Evolutionary conservation across 2,329 filamentous ascomycete genomes (phyloP).

Genomic region (Alternaria atra): DNA sequence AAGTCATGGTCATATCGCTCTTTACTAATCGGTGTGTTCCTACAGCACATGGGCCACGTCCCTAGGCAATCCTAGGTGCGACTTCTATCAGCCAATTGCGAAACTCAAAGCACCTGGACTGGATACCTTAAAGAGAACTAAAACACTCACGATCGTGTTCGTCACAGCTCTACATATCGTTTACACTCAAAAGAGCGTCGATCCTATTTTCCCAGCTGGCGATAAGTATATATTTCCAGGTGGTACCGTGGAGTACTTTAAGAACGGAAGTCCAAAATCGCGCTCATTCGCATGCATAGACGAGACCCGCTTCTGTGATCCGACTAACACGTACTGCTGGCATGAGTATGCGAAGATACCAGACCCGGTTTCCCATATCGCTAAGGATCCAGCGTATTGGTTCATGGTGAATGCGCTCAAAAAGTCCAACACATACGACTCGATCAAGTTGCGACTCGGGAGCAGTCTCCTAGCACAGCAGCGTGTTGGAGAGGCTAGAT

Average conservation of each 20-base stretch:
- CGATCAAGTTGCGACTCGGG: background rate
- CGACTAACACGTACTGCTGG: background rate
- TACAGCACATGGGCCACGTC: background rate
- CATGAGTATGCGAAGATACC: background rate
- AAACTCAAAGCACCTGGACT: background rate
- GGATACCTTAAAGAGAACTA: background rate
- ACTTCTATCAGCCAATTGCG: background rate
- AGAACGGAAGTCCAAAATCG: background rate
- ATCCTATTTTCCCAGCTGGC: background rate
- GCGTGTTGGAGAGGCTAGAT: background rate
- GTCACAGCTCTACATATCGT: background rate
- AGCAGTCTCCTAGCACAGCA: background rate
- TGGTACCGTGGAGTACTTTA: background rate
- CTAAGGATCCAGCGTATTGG: background rate
- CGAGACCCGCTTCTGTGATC: background rate
- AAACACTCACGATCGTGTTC: background rate
- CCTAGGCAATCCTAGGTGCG: background rate
- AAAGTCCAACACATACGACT: background rate
- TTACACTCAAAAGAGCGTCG: background rate
- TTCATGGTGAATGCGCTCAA: background rate
- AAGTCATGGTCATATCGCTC: too few relatives aligned
- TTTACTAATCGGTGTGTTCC: too few relatives aligned
- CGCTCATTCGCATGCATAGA: background rate
- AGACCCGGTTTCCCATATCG: background rate
- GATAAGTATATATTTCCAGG: background rate